Evolutionary conservation across 805 yeast genomes (phyloP).

Genomic region (Kodamaea restingae): DNA sequence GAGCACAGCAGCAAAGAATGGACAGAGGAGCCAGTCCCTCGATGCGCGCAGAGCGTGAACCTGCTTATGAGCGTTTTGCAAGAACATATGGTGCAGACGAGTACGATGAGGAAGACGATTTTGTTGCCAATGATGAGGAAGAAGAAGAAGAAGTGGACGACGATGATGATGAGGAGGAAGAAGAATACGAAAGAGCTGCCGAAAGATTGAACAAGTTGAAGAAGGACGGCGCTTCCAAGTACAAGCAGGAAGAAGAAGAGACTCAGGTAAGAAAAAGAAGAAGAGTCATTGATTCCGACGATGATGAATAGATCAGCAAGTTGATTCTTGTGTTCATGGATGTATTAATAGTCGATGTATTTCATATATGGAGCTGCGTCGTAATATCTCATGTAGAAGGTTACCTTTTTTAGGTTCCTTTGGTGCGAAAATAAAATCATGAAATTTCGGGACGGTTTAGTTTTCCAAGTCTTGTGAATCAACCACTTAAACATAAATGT

Average conservation of each 20-base stretch:
- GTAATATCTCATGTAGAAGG: too few species aligned
- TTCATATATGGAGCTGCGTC: too few species aligned
- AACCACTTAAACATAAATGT: neutral
- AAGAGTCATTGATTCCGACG: slow-evolving; percentile 48
- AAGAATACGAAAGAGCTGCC: slow-evolving; percentile 50
- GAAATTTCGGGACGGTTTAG: neutral
- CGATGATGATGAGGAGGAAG: slow-evolving; percentile 46
- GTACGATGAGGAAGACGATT: slow-evolving; percentile 41
- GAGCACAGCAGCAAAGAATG: slow-evolving; percentile 54
- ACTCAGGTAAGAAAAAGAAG: slow-evolving; percentile 39
- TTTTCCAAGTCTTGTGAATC: neutral
- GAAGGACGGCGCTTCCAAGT: slow-evolving; percentile 51
- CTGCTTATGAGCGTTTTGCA: slow-evolving; percentile 37
- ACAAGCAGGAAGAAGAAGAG: slow-evolving; percentile 35
- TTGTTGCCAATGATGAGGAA: slow-evolving; percentile 41
- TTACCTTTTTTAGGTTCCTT: too few species aligned
- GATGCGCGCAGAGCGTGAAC: slow-evolving; percentile 22
- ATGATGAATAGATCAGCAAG: slow-evolving; percentile 21
- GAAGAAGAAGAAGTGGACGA: slow-evolving; percentile 36
- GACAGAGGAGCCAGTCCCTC: slow-evolving; percentile 44
- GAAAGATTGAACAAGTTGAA: slow-evolving; percentile 55
- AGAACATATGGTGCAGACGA: slow-evolving; percentile 31
- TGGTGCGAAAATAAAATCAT: neutral
- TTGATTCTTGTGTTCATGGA: neutral
- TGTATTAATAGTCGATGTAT: neutral